Evolutionary conservation across 73 alveolate species (phyloP).

Genomic region (Paramecium primaurelia): DNA sequence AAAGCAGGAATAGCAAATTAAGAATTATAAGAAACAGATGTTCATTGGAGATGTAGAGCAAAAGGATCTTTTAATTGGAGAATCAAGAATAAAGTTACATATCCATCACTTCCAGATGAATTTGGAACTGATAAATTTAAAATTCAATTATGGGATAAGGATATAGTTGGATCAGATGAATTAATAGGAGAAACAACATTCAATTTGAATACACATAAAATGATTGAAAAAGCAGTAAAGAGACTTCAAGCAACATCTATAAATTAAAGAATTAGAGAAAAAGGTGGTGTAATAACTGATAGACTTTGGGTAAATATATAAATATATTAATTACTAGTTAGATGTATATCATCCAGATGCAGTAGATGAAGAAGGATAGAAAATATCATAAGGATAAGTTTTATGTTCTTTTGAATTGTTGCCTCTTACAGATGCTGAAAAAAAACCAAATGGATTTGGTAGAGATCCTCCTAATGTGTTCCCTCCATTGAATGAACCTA

Average conservation of each 20-base stretch:
- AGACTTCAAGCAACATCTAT: slow-evolving; percentile 63
- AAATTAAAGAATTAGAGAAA: slow-evolving; percentile 60
- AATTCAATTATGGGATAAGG: slow-evolving; percentile 77
- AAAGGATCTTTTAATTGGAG: slow-evolving; percentile 85
- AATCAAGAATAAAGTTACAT: slow-evolving; percentile 65
- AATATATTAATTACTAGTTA: slow-evolving; percentile 49
- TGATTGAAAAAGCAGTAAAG: slow-evolving; percentile 69
- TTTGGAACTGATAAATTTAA: slow-evolving; percentile 72
- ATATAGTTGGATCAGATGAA: slow-evolving; percentile 76
- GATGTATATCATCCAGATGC: slow-evolving; percentile 73
- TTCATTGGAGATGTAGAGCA: slow-evolving; percentile 78
- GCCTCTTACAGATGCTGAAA: slow-evolving; percentile 67
- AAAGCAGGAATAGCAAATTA: slow-evolving; percentile 61
- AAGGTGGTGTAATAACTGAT: slow-evolving; percentile 63
- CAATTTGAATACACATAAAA: slow-evolving; percentile 65
- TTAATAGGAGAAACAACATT: slow-evolving; percentile 71
- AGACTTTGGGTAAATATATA: slow-evolving; percentile 59
- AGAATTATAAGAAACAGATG: slow-evolving; percentile 73
- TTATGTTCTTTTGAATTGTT: slow-evolving; percentile 65
- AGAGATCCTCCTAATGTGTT: slow-evolving; percentile 79
- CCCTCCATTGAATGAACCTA: slow-evolving; percentile 78
- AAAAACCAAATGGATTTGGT: slow-evolving; percentile 70
- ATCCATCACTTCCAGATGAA: slow-evolving; percentile 79
- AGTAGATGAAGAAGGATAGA: slow-evolving; percentile 66
- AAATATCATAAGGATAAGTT: slow-evolving; percentile 74